Evolutionary conservation across 1,284 basidiomycete species (phyloP), one percentile per base, ranked within the genome.

Genomic region (Gomphus bonarii): DNA sequence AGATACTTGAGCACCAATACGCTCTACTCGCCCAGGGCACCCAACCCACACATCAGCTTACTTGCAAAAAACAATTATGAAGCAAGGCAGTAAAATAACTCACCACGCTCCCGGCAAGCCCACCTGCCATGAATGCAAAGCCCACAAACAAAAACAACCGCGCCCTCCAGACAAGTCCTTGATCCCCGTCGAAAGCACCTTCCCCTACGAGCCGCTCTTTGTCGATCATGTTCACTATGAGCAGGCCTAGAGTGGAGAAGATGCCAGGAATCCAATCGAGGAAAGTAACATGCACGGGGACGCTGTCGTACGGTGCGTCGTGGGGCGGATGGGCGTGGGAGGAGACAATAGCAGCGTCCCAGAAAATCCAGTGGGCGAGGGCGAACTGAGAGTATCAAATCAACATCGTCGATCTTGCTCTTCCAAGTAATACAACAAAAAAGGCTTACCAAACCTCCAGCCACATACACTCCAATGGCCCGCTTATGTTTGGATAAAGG

Each of bases 221-320:
- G 75, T 99, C 94, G 65, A 98, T 93, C 57, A 97, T 70, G 69
- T 95, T 94, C 70, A 97, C 85, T 67, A 97, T 79, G 60, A 97
- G 74, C 80, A 95, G 95, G 33, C 95, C 95, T 12, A 98, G 72
- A 14, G 95, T 82, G n/a, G 91, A 92, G 71, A 87, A 93, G 62
- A 98, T 82, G 25, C 94, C 95, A 0, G 95, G 93, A 14, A 97
- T 75, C 95, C 95, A 98, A 76, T 97, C 95, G 58, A 91, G 84
- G 68, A 95, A 95, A 18, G 80, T 75, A 68, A 97, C 88, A 68
- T 92, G 90, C 5, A 97, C 89, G 3, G 91, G 84, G 5, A 84
- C 84, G 0, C 84, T 79, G 62, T 84, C 75, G 58, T 86, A 78
- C 3, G 84, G 82, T 36, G 83, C 79, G 53, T 81, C 81, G 62